Conservation (phyloP, 2,329 filamentous ascomycete genomes). For the Cytospora paraplurivora region DNA sequence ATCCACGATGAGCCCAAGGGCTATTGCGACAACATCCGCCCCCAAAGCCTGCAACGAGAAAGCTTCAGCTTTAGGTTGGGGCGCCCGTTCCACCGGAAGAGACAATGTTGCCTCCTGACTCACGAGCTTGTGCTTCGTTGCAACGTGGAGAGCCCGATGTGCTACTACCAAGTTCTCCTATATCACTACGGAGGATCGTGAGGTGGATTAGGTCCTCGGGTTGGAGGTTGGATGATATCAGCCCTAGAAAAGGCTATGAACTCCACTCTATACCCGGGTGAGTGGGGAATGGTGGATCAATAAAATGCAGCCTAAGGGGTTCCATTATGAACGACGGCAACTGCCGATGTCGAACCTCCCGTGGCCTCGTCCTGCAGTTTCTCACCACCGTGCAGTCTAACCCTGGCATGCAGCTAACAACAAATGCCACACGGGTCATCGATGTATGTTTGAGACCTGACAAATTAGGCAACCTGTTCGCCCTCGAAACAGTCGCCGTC, state of each 20-base stretch:
- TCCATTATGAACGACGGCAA: constrained; percentile 13
- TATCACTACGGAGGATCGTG: constrained; percentile 1
- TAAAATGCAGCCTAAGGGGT: not conserved
- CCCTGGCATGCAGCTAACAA: constrained; percentile 16
- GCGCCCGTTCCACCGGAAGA: constrained; percentile 2
- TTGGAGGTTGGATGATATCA: constrained; percentile 12
- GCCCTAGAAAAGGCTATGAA: constrained; percentile 19
- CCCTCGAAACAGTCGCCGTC: constrained; percentile 12
- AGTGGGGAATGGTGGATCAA: constrained; percentile 14
- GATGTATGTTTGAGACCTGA: constrained; percentile 1
- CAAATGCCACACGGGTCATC: constrained; percentile 16
- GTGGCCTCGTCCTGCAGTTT: constrained; percentile 17
- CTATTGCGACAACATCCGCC: not conserved
- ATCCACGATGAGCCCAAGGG: not conserved
- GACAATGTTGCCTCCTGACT: constrained; percentile 17
- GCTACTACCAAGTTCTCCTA: not conserved
- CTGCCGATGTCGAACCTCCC: constrained; percentile 14
- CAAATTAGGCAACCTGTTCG: constrained; percentile 1
- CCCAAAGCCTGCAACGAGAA: not conserved
- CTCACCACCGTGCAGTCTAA: constrained; percentile 10
- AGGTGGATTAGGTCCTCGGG: constrained; percentile 18
- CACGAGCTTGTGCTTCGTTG: constrained; percentile 12
- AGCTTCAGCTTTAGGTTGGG: not conserved
- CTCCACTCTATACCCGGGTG: constrained; percentile 13
- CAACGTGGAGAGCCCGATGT: constrained; percentile 17